These are phyloP conservation scores for Paraphaeosphaeria minitans DNA, from an alignment of 2,329 filamentous ascomycete species.

Conservation along the genomic window DNA sequence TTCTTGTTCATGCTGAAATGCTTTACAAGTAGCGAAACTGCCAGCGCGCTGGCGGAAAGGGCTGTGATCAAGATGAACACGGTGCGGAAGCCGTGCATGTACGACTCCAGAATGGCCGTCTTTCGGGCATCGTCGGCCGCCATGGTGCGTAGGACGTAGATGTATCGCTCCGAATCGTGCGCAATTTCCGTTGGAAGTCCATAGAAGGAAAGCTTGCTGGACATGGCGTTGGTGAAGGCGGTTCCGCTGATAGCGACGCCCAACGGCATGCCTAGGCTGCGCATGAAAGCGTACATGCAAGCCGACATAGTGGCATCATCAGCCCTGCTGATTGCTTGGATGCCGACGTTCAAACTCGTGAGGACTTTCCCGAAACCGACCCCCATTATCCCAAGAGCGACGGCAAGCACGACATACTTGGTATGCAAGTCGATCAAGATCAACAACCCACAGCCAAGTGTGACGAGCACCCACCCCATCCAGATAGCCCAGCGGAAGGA, in stretches of 20 bases:
- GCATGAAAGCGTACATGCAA: slow-evolving; percentile 47
- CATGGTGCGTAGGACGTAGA: slow-evolving; percentile 30
- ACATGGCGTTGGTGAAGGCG: slow-evolving; percentile 51
- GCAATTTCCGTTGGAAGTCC: slow-evolving; percentile 31
- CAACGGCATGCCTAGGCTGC: slow-evolving; percentile 52
- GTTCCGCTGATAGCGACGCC: slow-evolving; percentile 48
- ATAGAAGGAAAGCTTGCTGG: slow-evolving; percentile 27
- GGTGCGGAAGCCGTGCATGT: slow-evolving; percentile 32
- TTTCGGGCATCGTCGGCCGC: slow-evolving; percentile 19
- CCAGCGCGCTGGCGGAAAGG: slow-evolving; percentile 28
- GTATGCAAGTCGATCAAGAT: slow-evolving; percentile 45
- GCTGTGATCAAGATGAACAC: slow-evolving; percentile 33
- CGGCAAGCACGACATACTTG: slow-evolving; percentile 41
- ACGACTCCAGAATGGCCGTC: slow-evolving; percentile 27
- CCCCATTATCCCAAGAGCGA: slow-evolving; percentile 47
- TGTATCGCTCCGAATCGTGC: slow-evolving; percentile 35
- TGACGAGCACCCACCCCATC: slow-evolving; percentile 48
- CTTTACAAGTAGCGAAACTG: slow-evolving; percentile 33
- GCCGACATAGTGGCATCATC: slow-evolving; percentile 44
- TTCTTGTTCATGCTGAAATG: slow-evolving; percentile 39
- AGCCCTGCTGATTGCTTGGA: slow-evolving; percentile 44
- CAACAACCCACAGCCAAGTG: slow-evolving; percentile 45
- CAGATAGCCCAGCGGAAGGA: slow-evolving; percentile 51
- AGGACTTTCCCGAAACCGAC: slow-evolving; percentile 52
- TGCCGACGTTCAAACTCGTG: slow-evolving; percentile 47